Base-by-base conservation (phyloP, 257 asterid species). In the Osmanthus fragrans region DNA sequence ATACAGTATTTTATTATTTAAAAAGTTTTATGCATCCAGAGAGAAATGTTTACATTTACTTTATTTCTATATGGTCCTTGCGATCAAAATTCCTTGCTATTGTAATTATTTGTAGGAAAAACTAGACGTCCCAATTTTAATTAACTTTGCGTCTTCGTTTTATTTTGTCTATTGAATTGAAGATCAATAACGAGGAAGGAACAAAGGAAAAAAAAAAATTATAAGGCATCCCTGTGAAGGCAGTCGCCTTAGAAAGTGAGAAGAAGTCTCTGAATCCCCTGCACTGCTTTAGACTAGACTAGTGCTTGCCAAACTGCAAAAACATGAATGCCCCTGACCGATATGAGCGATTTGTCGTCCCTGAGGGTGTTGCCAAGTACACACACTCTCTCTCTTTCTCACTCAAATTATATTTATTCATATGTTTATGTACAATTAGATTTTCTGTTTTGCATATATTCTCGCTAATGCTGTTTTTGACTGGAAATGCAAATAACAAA, bases 331-430 rank as follows among this genome's bases (percentile, higher is more conserved):
- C 69, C 33, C 69, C 69, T 63, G 98, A 94, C 72, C 96, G 98
- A 79, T 94, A 94, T 81, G 98, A 94, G 88, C 90, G 98, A 64
- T 94, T 94, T 72, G 98, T 90, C 45, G 97, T 92, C 51, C 98
- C 98, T 5, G 98, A 94, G 82, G 98, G 98, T 67, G 92, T 91
- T 56, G 86, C 94, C 73, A 94, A 94, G 96, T 93, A 88, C 30
- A 29, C 70, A 87, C 25, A 33, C 71, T 37, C 49, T 1, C 32
- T 54, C 68, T 78, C 73, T 25, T 42, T 68, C 37, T 60, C 72
- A 2, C 18, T 27, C 74, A 36, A 37, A 1, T 70, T 70, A n/a
- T 9, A 12, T 25, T 65, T 51, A 56, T 63, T 45, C 79, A 51
- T 21, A 19, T 63, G 71, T 82, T 11, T 71, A 25, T 10, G 15